Percentiles rank a stretch among this genome's conserved stretches.
Conservation (phyloP, 371 early-diverging fungal species). For the Circinella minor region DNA sequence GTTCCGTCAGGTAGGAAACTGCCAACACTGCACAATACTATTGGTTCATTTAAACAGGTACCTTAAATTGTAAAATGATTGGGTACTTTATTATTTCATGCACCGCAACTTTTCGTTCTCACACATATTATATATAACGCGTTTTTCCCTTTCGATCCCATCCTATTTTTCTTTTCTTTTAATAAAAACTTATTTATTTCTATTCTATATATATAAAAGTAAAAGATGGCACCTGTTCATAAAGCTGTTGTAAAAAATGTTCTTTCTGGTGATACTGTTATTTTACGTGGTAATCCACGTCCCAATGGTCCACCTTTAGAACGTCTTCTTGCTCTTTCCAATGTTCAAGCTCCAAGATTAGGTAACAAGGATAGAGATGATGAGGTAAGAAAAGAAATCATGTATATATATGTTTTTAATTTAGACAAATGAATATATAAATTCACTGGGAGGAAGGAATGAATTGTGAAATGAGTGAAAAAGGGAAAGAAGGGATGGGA, state of each 20-base stretch:
- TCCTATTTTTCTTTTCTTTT: not conserved
- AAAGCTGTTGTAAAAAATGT: conserved; percentile 83
- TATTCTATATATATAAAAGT: not conserved
- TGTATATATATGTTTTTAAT: not conserved
- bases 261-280: conserved; percentile 91
- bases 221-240: conserved; percentile 27
- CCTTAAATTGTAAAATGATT: not conserved
- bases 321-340: conserved; percentile 80
- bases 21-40: too few species aligned
- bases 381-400: conserved; percentile 59
- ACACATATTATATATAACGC: not conserved
- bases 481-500: too few species aligned
- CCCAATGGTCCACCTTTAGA: conserved; percentile 87
- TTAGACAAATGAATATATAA: too few species aligned
- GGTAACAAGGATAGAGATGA: conserved; percentile 82
- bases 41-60: too few species aligned
- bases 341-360: conserved; percentile 85
- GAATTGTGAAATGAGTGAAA: too few species aligned
- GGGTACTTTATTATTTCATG: not conserved
- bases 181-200: not conserved
- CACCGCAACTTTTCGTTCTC: not conserved
- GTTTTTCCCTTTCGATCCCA: not conserved
- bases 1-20: too few species aligned
- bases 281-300: conserved; percentile 82
- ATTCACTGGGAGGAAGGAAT: too few species aligned